Conservation (phyloP, 2,329 filamentous ascomycete genomes). For the Penicillium sp. region DNA sequence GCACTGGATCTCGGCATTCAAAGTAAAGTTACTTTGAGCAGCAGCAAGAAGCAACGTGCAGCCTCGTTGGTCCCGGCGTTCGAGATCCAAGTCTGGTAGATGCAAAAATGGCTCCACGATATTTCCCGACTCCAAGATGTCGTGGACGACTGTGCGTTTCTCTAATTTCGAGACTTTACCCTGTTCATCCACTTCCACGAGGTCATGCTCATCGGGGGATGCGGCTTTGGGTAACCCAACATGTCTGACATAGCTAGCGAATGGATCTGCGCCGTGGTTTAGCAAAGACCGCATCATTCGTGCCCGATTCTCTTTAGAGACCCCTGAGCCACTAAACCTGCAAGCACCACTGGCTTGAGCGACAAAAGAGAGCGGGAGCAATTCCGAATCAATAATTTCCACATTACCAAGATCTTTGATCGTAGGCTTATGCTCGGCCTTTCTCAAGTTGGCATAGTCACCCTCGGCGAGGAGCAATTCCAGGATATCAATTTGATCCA, state of each 20-base stretch:
- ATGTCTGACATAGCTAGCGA: constrained; percentile 6
- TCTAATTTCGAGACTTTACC: neutral
- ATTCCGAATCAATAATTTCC: neutral
- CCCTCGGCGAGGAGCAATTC: constrained; percentile 1
- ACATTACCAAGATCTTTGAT: neutral
- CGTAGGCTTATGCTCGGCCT: neutral
- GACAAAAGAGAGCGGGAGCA: neutral
- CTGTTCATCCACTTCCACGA: neutral
- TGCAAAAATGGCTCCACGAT: constrained; percentile 10
- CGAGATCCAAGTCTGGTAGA: constrained; percentile 8
- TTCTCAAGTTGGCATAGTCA: neutral
- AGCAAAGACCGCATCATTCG: constrained; percentile 10
- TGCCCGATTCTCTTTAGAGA: neutral
- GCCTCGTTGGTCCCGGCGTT: constrained; percentile 4
- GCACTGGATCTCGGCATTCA: neutral
- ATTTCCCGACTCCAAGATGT: neutral
- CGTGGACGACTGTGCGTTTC: constrained; percentile 6
- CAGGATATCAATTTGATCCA: neutral
- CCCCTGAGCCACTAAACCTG: too few species aligned
- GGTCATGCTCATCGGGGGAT: too few species aligned
- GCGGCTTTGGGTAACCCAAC: too few species aligned
- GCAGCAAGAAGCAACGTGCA: constrained; percentile 8
- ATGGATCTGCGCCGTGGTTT: constrained; percentile 13
- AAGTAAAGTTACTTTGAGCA: too few species aligned
- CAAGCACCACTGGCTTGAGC: neutral